A percentile compares a stretch with the other conserved stretches of the same genome.
Conservation (phyloP, 495 filamentous ascomycete genomes). For the Corynascus novoguineensis region DNA sequence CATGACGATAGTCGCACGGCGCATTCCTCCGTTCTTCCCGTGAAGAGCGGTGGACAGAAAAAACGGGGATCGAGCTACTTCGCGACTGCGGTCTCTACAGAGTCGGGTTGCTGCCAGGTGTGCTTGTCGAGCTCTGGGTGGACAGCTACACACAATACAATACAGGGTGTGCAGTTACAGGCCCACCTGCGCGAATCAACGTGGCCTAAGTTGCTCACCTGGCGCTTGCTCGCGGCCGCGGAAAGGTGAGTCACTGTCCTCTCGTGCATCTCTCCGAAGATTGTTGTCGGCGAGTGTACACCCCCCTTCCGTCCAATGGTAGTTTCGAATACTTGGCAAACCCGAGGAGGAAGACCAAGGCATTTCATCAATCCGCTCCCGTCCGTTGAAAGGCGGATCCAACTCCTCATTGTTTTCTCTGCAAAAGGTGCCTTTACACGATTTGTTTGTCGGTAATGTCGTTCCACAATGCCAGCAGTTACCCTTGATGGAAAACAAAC, state of each 20-base stretch:
- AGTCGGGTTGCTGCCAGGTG: background rate
- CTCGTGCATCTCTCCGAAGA: background rate
- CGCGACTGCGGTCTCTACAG: background rate
- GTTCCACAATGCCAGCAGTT: background rate
- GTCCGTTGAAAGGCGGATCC: too few species aligned
- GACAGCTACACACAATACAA: background rate
- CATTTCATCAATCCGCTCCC: too few species aligned
- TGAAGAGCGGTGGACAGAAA: too few species aligned
- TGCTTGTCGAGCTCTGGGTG: background rate
- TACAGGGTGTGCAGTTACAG: background rate
- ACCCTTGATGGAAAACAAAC: too few species aligned
- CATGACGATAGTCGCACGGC: background rate
- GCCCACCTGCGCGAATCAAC: background rate
- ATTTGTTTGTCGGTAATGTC: too few species aligned
- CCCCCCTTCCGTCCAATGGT: too few species aligned
- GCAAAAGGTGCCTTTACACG: too few species aligned
- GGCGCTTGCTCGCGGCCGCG: slow-evolving; percentile 4
- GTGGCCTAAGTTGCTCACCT: background rate
- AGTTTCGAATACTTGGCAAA: too few species aligned
- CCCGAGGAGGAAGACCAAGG: too few species aligned
- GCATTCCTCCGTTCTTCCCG: background rate
- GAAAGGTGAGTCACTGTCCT: background rate
- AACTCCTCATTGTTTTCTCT: too few species aligned
- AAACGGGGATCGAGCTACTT: too few species aligned
- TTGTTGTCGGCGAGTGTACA: too few species aligned